These are phyloP conservation scores for Candida sp. DNA, from an alignment of 1,139 yeast genomes.

Conservation along the genomic window DNA sequence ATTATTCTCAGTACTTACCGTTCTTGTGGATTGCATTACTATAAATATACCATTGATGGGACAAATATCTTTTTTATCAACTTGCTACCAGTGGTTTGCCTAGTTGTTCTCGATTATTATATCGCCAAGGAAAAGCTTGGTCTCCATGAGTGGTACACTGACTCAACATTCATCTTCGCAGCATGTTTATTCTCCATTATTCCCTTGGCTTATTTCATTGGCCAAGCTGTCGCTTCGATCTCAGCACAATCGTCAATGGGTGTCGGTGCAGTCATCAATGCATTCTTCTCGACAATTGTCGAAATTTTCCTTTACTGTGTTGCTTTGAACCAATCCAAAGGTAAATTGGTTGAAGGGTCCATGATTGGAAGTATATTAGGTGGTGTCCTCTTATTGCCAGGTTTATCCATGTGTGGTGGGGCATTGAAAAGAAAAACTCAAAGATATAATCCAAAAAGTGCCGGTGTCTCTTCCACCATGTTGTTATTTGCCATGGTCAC, in stretches of 20 bases:
- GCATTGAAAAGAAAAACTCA: conserved; percentile 90
- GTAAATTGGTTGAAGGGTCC: conserved; percentile 94
- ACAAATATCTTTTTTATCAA: conserved; percentile 92
- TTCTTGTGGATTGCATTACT: conserved; percentile 88
- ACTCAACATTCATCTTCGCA: conserved; percentile 62
- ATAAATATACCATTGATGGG: conserved; percentile 95
- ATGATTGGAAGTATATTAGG: conserved; percentile 93
- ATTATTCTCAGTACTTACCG: conserved; percentile 81
- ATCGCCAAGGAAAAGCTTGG: conserved; percentile 52
- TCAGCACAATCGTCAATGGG: conserved; percentile 99
- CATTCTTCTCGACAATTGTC: conserved; percentile 94
- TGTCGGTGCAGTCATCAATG: conserved; percentile 98
- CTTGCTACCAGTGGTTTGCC: conserved; percentile 71
- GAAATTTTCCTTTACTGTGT: conserved; percentile 92
- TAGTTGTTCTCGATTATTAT: conserved; percentile 80
- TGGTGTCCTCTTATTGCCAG: conserved; percentile 88
- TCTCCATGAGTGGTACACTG: conserved; percentile 50
- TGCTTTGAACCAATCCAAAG: conserved; percentile 83
- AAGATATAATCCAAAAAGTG: conserved; percentile 91
- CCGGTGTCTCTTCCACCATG: conserved; percentile 98
- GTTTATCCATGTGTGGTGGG: conserved; percentile 96
- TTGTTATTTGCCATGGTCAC: conserved; percentile 85
- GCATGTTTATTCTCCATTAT: conserved; percentile 81
- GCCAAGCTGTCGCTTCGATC: conserved; percentile 98
- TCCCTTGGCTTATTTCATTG: conserved; percentile 95